Percentiles rank a stretch among this genome's conserved stretches.
Evolutionary conservation across 2,329 filamentous ascomycete species (phyloP).

Genomic region (Alternaria rosae): DNA sequence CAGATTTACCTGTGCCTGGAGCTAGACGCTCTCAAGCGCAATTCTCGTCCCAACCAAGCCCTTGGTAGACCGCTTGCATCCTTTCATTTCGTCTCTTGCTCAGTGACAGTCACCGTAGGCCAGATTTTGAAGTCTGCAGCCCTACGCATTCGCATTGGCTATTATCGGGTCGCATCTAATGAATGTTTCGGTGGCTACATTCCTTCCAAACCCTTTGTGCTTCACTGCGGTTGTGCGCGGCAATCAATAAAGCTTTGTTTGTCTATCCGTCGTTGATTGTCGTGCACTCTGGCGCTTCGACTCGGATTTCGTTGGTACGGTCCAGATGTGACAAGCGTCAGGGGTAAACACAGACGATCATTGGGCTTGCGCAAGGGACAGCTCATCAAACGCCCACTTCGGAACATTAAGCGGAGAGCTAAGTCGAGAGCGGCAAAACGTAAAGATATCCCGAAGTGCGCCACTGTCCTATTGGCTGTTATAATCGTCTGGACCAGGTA

Average conservation of each 20-base stretch:
- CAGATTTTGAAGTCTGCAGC: conserved; percentile 21
- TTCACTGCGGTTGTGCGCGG: conserved; percentile 2
- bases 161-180: background rate
- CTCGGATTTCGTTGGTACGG: conserved; percentile 23
- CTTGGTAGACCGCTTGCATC: conserved; percentile 31
- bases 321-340: conserved; percentile 26
- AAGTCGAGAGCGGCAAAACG: conserved; percentile 19
- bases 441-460: conserved; percentile 6
- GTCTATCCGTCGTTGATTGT: conserved; percentile 7
- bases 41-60: conserved; percentile 19
- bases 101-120: conserved; percentile 5
- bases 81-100: conserved; percentile 32
- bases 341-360: conserved; percentile 30
- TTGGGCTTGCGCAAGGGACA: conserved; percentile 32
- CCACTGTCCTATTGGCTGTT: conserved; percentile 21
- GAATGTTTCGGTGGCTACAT: conserved; percentile 56
- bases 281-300: conserved; percentile 23
- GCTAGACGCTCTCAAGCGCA: conserved; percentile 28
- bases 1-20: conserved; percentile 34
- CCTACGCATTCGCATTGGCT: conserved; percentile 20
- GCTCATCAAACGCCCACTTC: conserved; percentile 26
- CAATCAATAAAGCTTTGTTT: conserved; percentile 6
- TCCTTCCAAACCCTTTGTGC: conserved; percentile 5
- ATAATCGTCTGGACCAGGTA: conserved; percentile 18
- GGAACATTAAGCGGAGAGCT: conserved; percentile 24